Evolutionary conservation across 2,329 filamentous ascomycete species (phyloP), one percentile per base, ranked within the genome.

Genomic region (Alternaria atra): DNA sequence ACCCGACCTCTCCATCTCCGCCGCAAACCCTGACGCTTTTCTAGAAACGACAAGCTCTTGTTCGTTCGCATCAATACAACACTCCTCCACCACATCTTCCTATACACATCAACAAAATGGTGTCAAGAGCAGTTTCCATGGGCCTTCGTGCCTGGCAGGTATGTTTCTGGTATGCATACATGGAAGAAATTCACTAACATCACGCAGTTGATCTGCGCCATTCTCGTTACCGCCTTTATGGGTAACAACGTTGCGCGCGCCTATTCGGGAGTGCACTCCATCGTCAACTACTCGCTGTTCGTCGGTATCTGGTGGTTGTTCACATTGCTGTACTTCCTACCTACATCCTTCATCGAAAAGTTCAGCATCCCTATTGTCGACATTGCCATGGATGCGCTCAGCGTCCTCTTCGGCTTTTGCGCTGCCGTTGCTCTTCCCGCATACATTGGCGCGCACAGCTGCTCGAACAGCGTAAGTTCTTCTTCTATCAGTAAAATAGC

Each of bases 321-420:
- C 32, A 85, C 86, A 44, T 79, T 87, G 39, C 76, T 93, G 52
- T 89, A 86, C 76, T 89, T 90, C 57, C 79, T 91, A 4, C 83
- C 82, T 6, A 82, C 85, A 3, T 78, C 83, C 27, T 80, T 90
- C 71, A 79, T 88, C 66, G 83, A 86, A 40, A 77, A 80, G 54
- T 78, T 88, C 60, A 80, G 81, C 64, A 76, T 87, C 54, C 84
- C 85, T 29, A 73, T 88, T 15, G 76, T 86, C 51, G 78, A 86
- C 58, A 75, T 89, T 34, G 81, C 78, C 13, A 77, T 90, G 50
- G 90, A 92, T 77, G 81, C 73, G 12, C 70, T 88, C 32, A 86
- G 88, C 54, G 82, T 85, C 2, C 76, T 93, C 55, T 91, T 94
- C 82, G 89, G 87, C 67, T 87, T 93, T 72, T 89, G 91, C 76